Evolutionary conservation across 352 stramenopile genomes (phyloP).

Genomic region (Globisporangium spiculum): DNA sequence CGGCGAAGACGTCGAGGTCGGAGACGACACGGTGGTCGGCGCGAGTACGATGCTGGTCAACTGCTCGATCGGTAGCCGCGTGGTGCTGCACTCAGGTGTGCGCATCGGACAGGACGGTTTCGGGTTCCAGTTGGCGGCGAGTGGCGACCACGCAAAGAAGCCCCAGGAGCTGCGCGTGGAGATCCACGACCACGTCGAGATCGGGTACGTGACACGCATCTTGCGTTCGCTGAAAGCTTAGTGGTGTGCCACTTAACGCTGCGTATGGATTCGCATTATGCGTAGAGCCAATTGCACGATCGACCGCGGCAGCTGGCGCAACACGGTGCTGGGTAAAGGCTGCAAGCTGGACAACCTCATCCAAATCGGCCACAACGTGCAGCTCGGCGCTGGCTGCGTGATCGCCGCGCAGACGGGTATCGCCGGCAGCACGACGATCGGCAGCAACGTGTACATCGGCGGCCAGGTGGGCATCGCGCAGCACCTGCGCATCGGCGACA

Average conservation of each 20-base stretch:
- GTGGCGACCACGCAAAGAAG: slow-evolving; percentile 74
- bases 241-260: no score
- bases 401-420: slow-evolving; percentile 82
- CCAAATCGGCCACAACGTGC: slow-evolving; percentile 85
- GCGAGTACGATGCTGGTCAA: slow-evolving; percentile 67
- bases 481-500: slow-evolving; percentile 74
- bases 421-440: slow-evolving; percentile 75
- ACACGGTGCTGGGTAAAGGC: slow-evolving; percentile 67
- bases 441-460: slow-evolving; percentile 71
- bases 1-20: slow-evolving; percentile 56
- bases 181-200: slow-evolving; percentile 81
- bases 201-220: slow-evolving; percentile 40
- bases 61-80: slow-evolving; percentile 54
- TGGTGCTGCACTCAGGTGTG: slow-evolving; percentile 71
- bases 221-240: no score
- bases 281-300: slow-evolving; percentile 67
- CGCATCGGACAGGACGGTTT: slow-evolving; percentile 83
- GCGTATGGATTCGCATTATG: no score
- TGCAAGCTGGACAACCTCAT: slow-evolving; percentile 88
- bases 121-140: slow-evolving; percentile 64
- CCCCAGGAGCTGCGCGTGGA: slow-evolving; percentile 75
- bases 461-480: slow-evolving; percentile 84
- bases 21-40: slow-evolving; percentile 44
- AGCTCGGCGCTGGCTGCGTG: slow-evolving; percentile 67
- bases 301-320: slow-evolving; percentile 81